Evolutionary conservation across 495 filamentous ascomycete genomes (phyloP).

Genomic region (Amniculicola lignicola): DNA sequence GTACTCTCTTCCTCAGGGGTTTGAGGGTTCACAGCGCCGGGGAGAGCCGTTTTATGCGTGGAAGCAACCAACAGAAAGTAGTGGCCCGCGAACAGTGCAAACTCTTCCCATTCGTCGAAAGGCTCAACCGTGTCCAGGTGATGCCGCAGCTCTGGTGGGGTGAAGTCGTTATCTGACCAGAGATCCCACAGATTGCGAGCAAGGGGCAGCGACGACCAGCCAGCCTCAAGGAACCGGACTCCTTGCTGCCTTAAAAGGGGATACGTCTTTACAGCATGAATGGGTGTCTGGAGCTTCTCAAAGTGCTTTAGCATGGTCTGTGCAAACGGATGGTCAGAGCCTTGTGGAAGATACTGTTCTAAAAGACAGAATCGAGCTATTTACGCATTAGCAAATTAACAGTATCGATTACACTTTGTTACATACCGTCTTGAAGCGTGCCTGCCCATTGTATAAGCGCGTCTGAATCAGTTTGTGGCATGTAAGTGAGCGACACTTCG

Average conservation of each 20-base stretch:
- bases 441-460: conserved; percentile 53
- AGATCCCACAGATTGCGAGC: conserved; percentile 79
- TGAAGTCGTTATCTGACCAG: conserved; percentile 65
- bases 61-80: conserved; percentile 76
- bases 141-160: conserved; percentile 53
- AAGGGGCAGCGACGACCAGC: conserved; percentile 62
- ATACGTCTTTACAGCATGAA: conserved; percentile 70
- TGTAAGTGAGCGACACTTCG: conserved; percentile 89
- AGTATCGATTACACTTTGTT: neutral
- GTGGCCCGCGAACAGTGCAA: conserved; percentile 79
- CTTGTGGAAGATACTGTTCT: conserved; percentile 81
- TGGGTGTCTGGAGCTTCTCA: conserved; percentile 69
- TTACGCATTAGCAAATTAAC: neutral
- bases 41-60: too few species aligned
- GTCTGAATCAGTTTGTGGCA: conserved; percentile 72
- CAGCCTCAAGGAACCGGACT: conserved; percentile 59
- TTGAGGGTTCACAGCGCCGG: too few species aligned
- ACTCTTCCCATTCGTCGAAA: conserved; percentile 97
- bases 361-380: conserved; percentile 69
- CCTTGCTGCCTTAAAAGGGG: conserved; percentile 61
- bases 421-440: conserved; percentile 23
- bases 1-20: neutral
- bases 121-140: conserved; percentile 66
- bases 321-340: conserved; percentile 76
- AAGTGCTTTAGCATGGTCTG: conserved; percentile 85